Percentiles rank a stretch among this genome's conserved stretches.
These are phyloP conservation scores for Kodamaea restingae DNA, from an alignment of 805 yeast genomes.

Conservation along the genomic window DNA sequence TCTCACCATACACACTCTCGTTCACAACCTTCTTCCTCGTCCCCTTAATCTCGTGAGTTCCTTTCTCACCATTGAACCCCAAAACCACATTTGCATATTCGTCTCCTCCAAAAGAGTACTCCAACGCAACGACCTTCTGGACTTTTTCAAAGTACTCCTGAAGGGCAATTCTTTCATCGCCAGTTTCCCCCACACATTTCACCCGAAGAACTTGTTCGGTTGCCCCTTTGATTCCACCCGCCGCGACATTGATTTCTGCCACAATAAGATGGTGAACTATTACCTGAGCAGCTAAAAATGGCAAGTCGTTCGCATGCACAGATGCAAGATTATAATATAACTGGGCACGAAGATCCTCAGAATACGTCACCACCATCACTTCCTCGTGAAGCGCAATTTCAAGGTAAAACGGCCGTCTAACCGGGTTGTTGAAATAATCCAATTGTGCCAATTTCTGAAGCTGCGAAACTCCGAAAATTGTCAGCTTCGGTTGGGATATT, in stretches of 20 bases:
- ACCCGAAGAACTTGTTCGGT: neutral
- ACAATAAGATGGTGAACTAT: constrained; percentile 27
- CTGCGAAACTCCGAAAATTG: no score
- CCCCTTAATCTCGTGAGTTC: neutral
- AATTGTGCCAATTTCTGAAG: neutral
- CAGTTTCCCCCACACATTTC: neutral
- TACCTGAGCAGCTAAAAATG: constrained; percentile 55
- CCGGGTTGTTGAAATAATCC: neutral
- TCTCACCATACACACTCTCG: neutral
- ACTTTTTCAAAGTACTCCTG: neutral
- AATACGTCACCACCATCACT: constrained; percentile 44
- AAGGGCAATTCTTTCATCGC: neutral
- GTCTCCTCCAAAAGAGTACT: neutral
- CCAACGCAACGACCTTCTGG: neutral
- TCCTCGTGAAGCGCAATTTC: constrained; percentile 36
- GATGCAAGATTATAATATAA: constrained; percentile 41
- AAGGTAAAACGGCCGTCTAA: constrained; percentile 14
- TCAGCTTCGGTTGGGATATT: no score
- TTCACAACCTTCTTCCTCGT: neutral
- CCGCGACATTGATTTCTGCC: constrained; percentile 18
- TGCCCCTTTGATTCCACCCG: neutral
- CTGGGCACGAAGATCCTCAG: constrained; percentile 34
- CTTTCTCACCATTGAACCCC: neutral
- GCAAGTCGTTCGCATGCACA: constrained; percentile 56
- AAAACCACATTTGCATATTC: neutral